A percentile compares a stretch with the other conserved stretches of the same genome.
phyloP scores from a whole-genome alignment of 768 basidiomycete species.

The Pisolithus marmoratus region DNA sequence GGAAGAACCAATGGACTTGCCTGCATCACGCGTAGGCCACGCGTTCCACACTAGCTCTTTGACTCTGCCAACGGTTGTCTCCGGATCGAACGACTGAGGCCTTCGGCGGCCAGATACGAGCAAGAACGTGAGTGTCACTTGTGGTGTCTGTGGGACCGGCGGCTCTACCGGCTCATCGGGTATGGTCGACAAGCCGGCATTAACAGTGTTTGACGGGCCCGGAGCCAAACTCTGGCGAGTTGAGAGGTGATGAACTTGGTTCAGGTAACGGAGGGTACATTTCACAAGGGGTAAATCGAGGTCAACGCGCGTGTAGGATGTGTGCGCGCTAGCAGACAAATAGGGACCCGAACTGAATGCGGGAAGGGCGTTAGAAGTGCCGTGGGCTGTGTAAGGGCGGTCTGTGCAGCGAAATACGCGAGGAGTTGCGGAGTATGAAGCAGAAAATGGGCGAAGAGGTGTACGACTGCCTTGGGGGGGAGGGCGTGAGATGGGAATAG shows the following conservation, averaged over 20 bases:
- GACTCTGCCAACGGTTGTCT: slow-evolving; percentile 67
- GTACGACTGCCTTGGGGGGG: slow-evolving; percentile 22
- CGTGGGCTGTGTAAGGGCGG: slow-evolving; percentile 16
- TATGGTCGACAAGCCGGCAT: slow-evolving; percentile 1
- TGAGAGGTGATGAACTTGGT: slow-evolving; percentile 13
- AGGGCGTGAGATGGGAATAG: slow-evolving; percentile 20
- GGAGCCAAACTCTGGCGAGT: slow-evolving; percentile 3
- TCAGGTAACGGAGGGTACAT: slow-evolving; percentile 19
- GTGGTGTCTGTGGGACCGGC: slow-evolving; percentile 52
- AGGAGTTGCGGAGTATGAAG: not conserved
- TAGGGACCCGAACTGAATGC: slow-evolving; percentile 13
- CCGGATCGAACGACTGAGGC: slow-evolving; percentile 71
- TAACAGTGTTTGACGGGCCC: not conserved
- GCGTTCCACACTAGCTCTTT: slow-evolving; percentile 83
- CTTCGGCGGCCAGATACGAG: slow-evolving; percentile 63
- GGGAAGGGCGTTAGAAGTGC: slow-evolving; percentile 2
- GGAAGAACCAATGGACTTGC: slow-evolving; percentile 32
- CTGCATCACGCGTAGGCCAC: slow-evolving; percentile 53
- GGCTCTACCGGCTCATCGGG: slow-evolving; percentile 3
- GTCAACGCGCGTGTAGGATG: slow-evolving; percentile 50
- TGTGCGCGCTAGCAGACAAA: slow-evolving; percentile 42
- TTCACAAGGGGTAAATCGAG: slow-evolving; percentile 21
- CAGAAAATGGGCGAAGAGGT: slow-evolving; percentile 5
- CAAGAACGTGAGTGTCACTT: slow-evolving; percentile 65
- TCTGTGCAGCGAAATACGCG: slow-evolving; percentile 7